These are phyloP conservation scores for Juncus effusus DNA, from an alignment of 176 grass and related monocot genomes.

Conservation along the genomic window DNA sequence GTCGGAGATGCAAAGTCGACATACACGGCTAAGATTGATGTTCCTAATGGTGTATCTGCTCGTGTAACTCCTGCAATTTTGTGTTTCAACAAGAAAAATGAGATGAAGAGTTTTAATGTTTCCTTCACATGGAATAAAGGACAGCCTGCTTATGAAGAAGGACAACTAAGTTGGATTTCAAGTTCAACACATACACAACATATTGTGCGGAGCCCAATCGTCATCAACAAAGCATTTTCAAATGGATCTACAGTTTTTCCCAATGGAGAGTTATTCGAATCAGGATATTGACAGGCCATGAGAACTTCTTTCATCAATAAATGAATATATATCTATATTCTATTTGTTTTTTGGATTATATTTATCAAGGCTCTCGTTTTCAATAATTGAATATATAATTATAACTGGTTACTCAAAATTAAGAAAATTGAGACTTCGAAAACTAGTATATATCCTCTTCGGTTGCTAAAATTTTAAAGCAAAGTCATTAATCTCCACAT, in stretches of 20 bases:
- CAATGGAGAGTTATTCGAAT: neutral
- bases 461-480: too few relatives aligned
- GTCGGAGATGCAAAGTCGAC: constrained; percentile 14
- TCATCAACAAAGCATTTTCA: constrained; percentile 17
- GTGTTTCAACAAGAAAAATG: constrained; percentile 9
- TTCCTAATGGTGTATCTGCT: constrained; percentile 7
- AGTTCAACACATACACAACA: neutral
- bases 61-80: constrained; percentile 12
- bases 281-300: too few relatives aligned
- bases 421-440: too few relatives aligned
- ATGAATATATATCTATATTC: too few relatives aligned
- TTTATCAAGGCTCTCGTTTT: too few relatives aligned
- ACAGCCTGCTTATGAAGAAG: neutral
- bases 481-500: too few relatives aligned
- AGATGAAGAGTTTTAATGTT: constrained; percentile 31
- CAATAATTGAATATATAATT: too few relatives aligned
- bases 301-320: too few relatives aligned
- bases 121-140: constrained; percentile 18
- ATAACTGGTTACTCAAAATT: too few relatives aligned
- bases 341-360: too few relatives aligned
- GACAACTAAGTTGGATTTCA: constrained; percentile 29
- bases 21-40: constrained; percentile 9
- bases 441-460: too few relatives aligned
- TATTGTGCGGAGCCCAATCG: constrained; percentile 26
- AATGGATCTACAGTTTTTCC: constrained; percentile 18